Evolutionary conservation across 2,329 filamentous ascomycete genomes (phyloP), one percentile per base, ranked within the genome.

Genomic region (Periconia digitata): DNA sequence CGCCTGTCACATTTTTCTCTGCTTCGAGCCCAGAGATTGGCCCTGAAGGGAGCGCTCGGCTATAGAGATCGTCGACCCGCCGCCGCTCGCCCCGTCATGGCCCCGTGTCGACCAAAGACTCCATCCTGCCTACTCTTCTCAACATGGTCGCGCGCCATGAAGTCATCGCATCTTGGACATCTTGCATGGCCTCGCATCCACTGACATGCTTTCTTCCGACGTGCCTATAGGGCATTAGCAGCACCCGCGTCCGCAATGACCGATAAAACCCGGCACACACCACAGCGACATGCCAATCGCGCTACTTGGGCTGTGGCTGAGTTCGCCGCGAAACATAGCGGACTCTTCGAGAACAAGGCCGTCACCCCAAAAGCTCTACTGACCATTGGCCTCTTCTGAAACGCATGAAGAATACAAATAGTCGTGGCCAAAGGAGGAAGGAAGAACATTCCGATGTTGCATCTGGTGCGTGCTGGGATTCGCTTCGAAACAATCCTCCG

Each of bases 1-100:
- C 27, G 32, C 36, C 50, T 44, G 53, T 64, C 59, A 64, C 60
- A 60, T 23, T 45, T 29, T 32, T 32, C 24, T 37, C 22, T 21
- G 41, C 40, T 35, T 32, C 37, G 40, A 37, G 27, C 29, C 21
- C 42, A 29, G 41, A 40, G 51, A 65, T 47, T 63, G 60, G 58
- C 45, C 54, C 35, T 10, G 10, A 43, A 32, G 44, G n/a, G 49
- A 50, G 51, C 59, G 51, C 38, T 32, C 42, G 47, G 21, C 40
- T 18, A 36, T 38, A 35, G 21, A 22, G 47, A 46, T 43, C 43
- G 40, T 36, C n/a, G 16, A 6, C 6, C 15, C 15, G 34, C n/a
- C n/a, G n/a, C n/a, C n/a, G n/a, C n/a, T n/a, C n/a, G n/a, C n/a
- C 24, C 24, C 24, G 27, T 32, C 27, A 32, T 32, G 5, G 27